Evolutionary conservation across 257 asterid species (phyloP).

Genomic region (Asclepias syriaca): DNA sequence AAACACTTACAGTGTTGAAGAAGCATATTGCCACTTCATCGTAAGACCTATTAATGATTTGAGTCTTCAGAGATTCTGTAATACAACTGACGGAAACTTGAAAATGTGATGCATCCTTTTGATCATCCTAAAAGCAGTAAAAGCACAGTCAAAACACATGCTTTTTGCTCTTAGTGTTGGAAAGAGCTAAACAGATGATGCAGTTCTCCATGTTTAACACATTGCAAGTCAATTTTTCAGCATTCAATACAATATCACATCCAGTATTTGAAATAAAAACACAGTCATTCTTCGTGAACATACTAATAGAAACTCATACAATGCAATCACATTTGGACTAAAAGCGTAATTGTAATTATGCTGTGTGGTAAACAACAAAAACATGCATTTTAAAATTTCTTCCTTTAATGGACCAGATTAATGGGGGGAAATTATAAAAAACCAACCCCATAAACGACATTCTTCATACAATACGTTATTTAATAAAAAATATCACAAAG

Average conservation of each 20-base stretch:
- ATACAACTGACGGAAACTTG: conserved; percentile 56
- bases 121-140: conserved; percentile 46
- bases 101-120: conserved; percentile 54
- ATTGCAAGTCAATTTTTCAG: neutral
- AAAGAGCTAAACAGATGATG: neutral
- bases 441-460: no score
- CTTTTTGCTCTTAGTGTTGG: conserved; percentile 4
- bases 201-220: neutral
- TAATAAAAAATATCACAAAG: neutral
- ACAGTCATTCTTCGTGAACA: neutral
- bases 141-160: conserved; percentile 7
- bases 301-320: neutral
- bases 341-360: neutral
- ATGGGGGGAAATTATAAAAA: no score
- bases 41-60: conserved; percentile 77
- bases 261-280: neutral
- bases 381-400: neutral
- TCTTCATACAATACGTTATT: no score
- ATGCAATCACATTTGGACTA: no score
- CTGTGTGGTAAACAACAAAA: neutral
- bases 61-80: conserved; percentile 70
- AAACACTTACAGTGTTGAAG: conserved; percentile 79
- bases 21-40: conserved; percentile 93
- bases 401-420: no score
- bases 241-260: neutral